Base-by-base conservation (phyloP, 139 green algal genomes). In the Chlamydomonas sp. region DNA sequence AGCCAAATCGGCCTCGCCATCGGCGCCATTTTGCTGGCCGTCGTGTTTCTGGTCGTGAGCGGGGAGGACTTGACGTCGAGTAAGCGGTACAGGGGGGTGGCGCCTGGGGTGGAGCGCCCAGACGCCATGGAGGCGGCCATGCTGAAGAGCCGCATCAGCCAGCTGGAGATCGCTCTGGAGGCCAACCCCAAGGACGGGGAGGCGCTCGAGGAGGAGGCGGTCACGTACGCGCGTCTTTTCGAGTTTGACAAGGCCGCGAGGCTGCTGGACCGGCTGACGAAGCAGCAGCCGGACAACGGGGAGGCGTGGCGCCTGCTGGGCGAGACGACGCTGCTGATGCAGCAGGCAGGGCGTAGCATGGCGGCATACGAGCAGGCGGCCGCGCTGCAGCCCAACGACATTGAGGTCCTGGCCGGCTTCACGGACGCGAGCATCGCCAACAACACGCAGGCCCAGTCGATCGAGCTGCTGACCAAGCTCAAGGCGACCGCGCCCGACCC, bases 351-450 rank as follows among this genome's bases (percentile, higher is more conserved):
- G 30, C 69, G 70, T 33, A 67, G 77, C 0, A 75, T 81, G 22
- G 35, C 59, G 3, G 81, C 81, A 0, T 87, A 83, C n/a, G 76
- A 84, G 72, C 67, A 65, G 58, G 81, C 78, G 2, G 54, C 73
- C 22, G 54, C 65, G 29, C 73, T 87, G n/a, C 43, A 62, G 16
- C 24, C 37, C 36, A 47, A 76, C 29, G 71, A 76, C 71, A 49
- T 76, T n/a, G 68, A 77, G 36, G 57, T 85, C 26, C 39, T 80
- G 26, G 82, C 81, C 2, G 81, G 81, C 29, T 16, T 84, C 35
- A 62, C 70, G 58, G 81, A 87, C 33, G 73, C 81, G 0, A 84
- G 81, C 75, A 76, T 87, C 8, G 81, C 78, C 31, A 87, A 84
- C 65, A 70, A 35, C 24, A 59, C 75, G 57, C 76, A 74, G 35